Conservation (phyloP, 148 eudicot genomes). For the Vaccinium darrowii region DNA sequence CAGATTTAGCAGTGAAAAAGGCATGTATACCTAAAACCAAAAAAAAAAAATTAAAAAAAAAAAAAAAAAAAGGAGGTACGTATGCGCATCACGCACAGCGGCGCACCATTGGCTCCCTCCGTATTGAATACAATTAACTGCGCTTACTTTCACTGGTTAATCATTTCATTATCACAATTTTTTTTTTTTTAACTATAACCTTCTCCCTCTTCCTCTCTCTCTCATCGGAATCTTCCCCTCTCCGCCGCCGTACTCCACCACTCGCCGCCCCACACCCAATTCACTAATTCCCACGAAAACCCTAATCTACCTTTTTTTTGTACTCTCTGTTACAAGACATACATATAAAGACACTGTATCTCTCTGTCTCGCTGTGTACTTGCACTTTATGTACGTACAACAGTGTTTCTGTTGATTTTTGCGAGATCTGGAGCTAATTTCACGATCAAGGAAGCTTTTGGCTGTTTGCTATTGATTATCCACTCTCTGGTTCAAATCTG, state of each 20-base stretch:
- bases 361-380: constrained; percentile 18
- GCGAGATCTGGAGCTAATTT: constrained; percentile 34
- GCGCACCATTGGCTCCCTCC: constrained; percentile 20
- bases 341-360: background rate
- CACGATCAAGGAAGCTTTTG: constrained; percentile 27
- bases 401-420: constrained; percentile 32
- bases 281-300: background rate
- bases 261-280: background rate
- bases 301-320: constrained; percentile 1
- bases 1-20: background rate
- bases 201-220: background rate
- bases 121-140: constrained; percentile 25
- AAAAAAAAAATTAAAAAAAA: background rate
- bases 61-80: background rate
- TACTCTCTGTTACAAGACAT: background rate
- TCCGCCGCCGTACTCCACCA: constrained; percentile 10
- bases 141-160: constrained; percentile 22
- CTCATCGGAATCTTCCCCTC: constrained; percentile 20
- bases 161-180: constrained; percentile 11
- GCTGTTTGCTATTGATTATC: constrained; percentile 37
- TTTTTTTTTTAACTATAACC: constrained; percentile 15
- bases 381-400: constrained; percentile 27
- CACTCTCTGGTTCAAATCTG: constrained; percentile 27
- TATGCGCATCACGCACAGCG: constrained; percentile 28
- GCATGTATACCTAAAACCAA: background rate